Evolutionary conservation across 148 eudicot species (phyloP).

Genomic region (Rhododendron molle): DNA sequence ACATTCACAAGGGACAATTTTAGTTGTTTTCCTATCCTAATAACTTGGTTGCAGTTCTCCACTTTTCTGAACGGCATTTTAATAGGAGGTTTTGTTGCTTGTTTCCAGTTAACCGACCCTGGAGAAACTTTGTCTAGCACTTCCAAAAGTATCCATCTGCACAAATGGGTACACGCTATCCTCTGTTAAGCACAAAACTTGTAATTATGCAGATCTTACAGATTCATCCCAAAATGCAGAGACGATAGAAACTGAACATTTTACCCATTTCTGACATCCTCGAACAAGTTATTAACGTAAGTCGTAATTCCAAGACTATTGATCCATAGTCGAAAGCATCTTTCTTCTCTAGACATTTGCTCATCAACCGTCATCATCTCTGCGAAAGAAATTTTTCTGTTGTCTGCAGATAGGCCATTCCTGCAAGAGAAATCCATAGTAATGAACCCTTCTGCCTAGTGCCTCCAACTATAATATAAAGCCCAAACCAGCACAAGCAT

Average conservation of each 20-base stretch:
- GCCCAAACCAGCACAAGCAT: neutral
- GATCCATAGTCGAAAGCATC: slow-evolving; percentile 97
- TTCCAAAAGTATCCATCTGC: slow-evolving; percentile 93
- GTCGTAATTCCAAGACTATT: slow-evolving; percentile 80
- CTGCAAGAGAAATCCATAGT: slow-evolving; percentile 39
- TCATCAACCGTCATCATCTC: slow-evolving; percentile 98
- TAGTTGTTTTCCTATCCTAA: slow-evolving; percentile 62
- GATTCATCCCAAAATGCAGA: neutral
- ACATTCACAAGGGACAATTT: slow-evolving; percentile 82
- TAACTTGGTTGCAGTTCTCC: slow-evolving; percentile 95
- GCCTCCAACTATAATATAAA: neutral
- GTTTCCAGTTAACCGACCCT: slow-evolving; percentile 90
- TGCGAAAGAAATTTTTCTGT: slow-evolving; percentile 72
- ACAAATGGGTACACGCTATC: slow-evolving; percentile 4
- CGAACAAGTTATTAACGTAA: slow-evolving; percentile 84
- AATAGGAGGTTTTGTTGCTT: slow-evolving; percentile 87
- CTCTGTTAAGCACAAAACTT: neutral
- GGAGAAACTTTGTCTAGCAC: slow-evolving; percentile 85
- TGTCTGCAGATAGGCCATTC: slow-evolving; percentile 81
- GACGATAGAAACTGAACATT: slow-evolving; percentile 12
- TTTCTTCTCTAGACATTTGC: slow-evolving; percentile 88
- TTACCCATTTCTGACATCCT: slow-evolving; percentile 97
- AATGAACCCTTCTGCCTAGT: neutral
- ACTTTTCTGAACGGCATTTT: slow-evolving; percentile 95
- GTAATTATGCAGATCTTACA: neutral